Evolutionary conservation across 164 flowering plant species (phyloP).

Genomic region (Stephania yunnanensis): DNA sequence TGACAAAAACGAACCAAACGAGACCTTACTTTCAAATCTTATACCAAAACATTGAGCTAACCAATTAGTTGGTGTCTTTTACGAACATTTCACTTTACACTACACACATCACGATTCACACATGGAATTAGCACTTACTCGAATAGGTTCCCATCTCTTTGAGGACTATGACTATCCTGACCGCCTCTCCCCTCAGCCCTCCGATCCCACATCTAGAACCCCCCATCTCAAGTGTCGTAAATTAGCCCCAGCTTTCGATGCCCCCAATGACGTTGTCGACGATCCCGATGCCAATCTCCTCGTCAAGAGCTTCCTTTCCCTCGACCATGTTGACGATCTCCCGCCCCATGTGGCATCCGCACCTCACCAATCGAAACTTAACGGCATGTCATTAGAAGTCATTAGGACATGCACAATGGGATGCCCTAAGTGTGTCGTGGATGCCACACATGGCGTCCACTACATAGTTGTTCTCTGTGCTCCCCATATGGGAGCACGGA

Average conservation of each 20-base stretch:
- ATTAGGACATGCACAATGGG: no score
- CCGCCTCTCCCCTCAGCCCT: not conserved
- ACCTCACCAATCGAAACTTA: not conserved
- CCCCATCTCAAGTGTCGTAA: conserved; percentile 3
- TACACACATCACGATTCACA: no score
- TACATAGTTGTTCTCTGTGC: no score
- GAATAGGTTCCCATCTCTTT: conserved; percentile 13
- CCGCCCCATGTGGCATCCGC: not conserved
- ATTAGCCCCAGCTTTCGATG: not conserved
- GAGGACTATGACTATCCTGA: conserved; percentile 5
- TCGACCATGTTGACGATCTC: conserved; percentile 2
- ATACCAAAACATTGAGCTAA: no score
- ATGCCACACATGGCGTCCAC: no score
- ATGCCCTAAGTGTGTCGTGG: no score
- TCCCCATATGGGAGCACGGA: no score
- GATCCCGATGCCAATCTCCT: conserved; percentile 7
- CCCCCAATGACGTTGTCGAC: conserved; percentile 9
- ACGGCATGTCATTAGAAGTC: conserved; percentile 11
- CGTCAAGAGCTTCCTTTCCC: conserved; percentile 9
- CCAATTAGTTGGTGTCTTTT: no score
- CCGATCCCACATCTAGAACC: not conserved
- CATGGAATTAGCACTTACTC: conserved; percentile 18
- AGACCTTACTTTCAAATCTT: no score
- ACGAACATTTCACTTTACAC: no score
- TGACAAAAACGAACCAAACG: no score